Base-by-base conservation (phyloP, 2,329 filamentous ascomycete genomes). In the Capronia coronata region DNA sequence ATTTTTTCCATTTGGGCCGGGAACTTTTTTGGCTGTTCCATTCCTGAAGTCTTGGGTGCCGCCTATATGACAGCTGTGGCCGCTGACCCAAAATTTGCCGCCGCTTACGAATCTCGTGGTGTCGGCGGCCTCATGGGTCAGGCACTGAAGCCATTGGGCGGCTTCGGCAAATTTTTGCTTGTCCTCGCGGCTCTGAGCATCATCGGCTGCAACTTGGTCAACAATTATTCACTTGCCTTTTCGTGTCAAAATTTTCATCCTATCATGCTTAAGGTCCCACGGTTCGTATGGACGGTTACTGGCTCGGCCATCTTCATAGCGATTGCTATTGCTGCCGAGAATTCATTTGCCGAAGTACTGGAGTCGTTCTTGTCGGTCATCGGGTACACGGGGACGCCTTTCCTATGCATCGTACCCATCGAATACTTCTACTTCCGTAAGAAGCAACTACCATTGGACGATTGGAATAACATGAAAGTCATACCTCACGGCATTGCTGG, bases 381-480 rank as follows among this genome's bases (percentile, higher is more conserved):
- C 10, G 46, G 46, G 27, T 48, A 48, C 39, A 23, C 25, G 6
- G 14, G 43, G 22, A 48, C 39, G 3, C 38, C 37, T 35, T 32
- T 32, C 29, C 29, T 32, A 11, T 32, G 29, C 29, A 27, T 1
- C 32, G 40, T 48, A 14, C 27, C 35, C 8, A 34, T 51, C 18
- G 49, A 51, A 29, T 39, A 48, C 27, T 43, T 42, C 21, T 19
- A 34, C 30, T 51, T 48, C 29, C 32, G 49, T 14, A 41, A 43
- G 21, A 13, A 27, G 18, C 2, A 35, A 7, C 40, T 47, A 19
- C 49, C 49, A 22, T 18, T 48, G 5, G 49, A 51, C 4, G 35
- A 51, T 19, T 48, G 44, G 49, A 48, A 51, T 25, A 37, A 51
- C 25, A 41, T 47, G 34, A 48, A 51, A 21, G 37, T 40, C 10